Conservation (phyloP, 2,329 filamentous ascomycete genomes). For the Arthrobotrys pseudoclavata region DNA sequence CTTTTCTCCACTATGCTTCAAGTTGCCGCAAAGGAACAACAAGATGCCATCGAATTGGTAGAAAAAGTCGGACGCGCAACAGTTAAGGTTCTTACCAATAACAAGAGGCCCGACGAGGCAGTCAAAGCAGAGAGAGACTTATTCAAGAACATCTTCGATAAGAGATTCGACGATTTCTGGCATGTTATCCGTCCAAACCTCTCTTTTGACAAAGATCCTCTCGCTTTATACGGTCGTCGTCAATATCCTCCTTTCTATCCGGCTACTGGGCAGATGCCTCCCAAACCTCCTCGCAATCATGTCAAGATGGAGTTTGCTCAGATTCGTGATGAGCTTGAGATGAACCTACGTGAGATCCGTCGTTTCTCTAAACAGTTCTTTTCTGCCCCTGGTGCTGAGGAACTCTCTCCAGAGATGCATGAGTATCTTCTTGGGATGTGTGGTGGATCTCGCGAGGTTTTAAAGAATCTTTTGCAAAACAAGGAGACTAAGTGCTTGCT, state of each 20-base stretch:
- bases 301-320: not conserved
- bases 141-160: not conserved
- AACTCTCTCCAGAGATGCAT: slow-evolving; percentile 1
- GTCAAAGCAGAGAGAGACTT: slow-evolving; percentile 1
- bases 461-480: slow-evolving; percentile 2
- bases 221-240: slow-evolving; percentile 8
- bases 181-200: slow-evolving; percentile 20
- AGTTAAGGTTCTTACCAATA: not conserved
- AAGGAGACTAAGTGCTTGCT: slow-evolving; percentile 21
- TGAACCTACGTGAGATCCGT: slow-evolving; percentile 31
- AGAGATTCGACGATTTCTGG: slow-evolving; percentile 13
- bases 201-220: slow-evolving; percentile 30
- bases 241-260: slow-evolving; percentile 5
- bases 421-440: slow-evolving; percentile 24
- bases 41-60: not conserved
- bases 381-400: not conserved
- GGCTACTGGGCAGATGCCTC: slow-evolving; percentile 13
- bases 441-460: slow-evolving; percentile 1
- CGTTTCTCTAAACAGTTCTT: slow-evolving; percentile 26
- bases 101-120: not conserved
- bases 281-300: not conserved
- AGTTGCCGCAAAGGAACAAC: not conserved
- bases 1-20: slow-evolving; percentile 17
- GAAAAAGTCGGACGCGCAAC: slow-evolving; percentile 2
- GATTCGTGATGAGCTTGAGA: slow-evolving; percentile 13